These are phyloP conservation scores for Vitis hybrid DNA, from an alignment of 177 flowering plant genomes.

Conservation along the genomic window DNA sequence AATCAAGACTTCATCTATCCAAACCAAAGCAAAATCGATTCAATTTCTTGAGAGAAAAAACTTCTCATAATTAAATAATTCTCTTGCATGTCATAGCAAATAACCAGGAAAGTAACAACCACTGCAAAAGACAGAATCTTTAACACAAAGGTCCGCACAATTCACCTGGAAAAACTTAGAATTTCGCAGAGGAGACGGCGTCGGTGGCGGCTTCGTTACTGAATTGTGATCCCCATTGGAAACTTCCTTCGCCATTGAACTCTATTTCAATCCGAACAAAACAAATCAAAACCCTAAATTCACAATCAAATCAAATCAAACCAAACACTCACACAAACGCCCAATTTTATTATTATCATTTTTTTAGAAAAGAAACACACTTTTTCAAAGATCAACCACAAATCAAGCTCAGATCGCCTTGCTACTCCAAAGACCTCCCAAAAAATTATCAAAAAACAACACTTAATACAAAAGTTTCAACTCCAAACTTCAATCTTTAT, in stretches of 20 bases:
- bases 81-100: too few species aligned
- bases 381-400: too few species aligned
- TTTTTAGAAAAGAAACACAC: too few species aligned
- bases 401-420: conserved; percentile 11
- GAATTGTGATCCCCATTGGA: conserved; percentile 51
- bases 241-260: conserved; percentile 39
- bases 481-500: conserved; percentile 8
- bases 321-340: background rate
- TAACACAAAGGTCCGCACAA: background rate
- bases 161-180: conserved; percentile 84
- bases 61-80: background rate
- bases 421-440: background rate
- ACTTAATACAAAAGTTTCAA: background rate
- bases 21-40: too few species aligned
- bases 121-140: background rate
- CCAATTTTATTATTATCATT: too few species aligned
- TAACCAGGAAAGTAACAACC: background rate
- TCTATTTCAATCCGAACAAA: conserved; percentile 12
- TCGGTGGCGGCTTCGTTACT: conserved; percentile 62
- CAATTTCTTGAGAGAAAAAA: too few species aligned
- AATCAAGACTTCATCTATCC: too few species aligned
- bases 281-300: conserved; percentile 1
- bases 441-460: conserved; percentile 2
- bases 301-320: background rate
- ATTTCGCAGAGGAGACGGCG: conserved; percentile 77